phyloP scores from a whole-genome alignment of 768 basidiomycete species.

The Trametes cingulata region DNA sequence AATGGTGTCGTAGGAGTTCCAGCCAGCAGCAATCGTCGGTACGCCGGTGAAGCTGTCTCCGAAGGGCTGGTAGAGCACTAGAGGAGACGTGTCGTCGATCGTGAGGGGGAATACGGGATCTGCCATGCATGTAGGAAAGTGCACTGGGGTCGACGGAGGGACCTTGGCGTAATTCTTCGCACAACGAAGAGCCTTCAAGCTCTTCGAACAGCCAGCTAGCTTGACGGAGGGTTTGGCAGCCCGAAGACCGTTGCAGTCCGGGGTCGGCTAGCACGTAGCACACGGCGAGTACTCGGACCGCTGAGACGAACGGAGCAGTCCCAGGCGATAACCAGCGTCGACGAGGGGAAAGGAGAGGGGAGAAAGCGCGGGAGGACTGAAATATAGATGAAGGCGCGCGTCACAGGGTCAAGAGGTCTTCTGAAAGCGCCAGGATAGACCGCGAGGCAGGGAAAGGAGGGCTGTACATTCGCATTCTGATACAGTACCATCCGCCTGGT shows the following conservation, averaged over 20 bases:
- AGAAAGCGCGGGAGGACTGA: conserved; percentile 9
- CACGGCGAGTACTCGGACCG: not conserved
- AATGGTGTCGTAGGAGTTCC: conserved; percentile 62
- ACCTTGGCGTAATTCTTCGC: not conserved
- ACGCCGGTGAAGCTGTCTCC: conserved; percentile 48
- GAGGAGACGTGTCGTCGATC: conserved; percentile 69
- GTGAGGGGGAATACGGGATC: conserved; percentile 40
- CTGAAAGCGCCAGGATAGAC: conserved; percentile 14
- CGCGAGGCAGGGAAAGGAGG: conserved; percentile 6
- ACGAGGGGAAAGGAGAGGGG: conserved; percentile 6
- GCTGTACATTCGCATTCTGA: conserved; percentile 13
- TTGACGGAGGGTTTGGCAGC: too few species aligned
- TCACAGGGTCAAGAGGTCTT: conserved; percentile 15
- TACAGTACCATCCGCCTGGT: not conserved
- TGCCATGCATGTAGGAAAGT: conserved; percentile 38
- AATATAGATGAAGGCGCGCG: conserved; percentile 17
- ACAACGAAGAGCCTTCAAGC: not conserved
- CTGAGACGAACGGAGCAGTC: conserved; percentile 1
- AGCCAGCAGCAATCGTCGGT: conserved; percentile 55
- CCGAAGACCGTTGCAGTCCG: not conserved
- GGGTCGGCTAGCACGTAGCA: not conserved
- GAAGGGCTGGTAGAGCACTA: conserved; percentile 61
- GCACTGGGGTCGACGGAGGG: not conserved
- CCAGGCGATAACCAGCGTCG: conserved; percentile 15
- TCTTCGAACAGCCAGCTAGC: not conserved